These are phyloP conservation scores for Pseudocercospora eumusae DNA, from an alignment of 2,329 filamentous ascomycete species.

Conservation along the genomic window DNA sequence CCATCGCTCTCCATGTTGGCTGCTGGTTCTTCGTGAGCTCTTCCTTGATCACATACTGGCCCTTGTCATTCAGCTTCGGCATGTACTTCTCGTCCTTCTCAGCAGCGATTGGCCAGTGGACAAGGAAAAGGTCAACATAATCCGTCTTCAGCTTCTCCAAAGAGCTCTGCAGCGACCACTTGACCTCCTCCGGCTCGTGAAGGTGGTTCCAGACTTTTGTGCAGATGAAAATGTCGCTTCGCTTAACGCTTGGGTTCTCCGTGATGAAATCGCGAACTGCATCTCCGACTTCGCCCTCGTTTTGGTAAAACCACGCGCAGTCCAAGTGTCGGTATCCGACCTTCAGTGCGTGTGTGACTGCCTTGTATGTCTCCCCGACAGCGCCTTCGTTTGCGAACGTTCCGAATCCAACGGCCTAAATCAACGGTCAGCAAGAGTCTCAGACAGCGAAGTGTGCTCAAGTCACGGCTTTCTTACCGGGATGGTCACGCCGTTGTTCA, in stretches of 20 bases:
- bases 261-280: constrained; percentile 58
- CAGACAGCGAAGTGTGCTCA: background rate
- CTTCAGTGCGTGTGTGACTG: constrained; percentile 52
- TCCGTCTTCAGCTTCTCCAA: constrained; percentile 39
- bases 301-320: constrained; percentile 58
- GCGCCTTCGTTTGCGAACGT: constrained; percentile 68
- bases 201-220: constrained; percentile 59
- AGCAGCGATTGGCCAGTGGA: constrained; percentile 52
- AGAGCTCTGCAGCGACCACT: constrained; percentile 41
- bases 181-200: constrained; percentile 45
- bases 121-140: constrained; percentile 42
- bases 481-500: constrained; percentile 62
- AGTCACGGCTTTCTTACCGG: constrained; percentile 40
- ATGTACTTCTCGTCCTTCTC: constrained; percentile 53
- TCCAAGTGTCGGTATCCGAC: constrained; percentile 58
- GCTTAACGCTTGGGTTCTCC: constrained; percentile 49
- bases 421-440: background rate
- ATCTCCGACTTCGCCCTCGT: constrained; percentile 57
- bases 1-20: constrained; percentile 65
- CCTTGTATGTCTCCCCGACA: constrained; percentile 60
- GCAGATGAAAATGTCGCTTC: constrained; percentile 54
- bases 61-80: constrained; percentile 54
- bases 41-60: constrained; percentile 64
- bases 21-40: constrained; percentile 66
- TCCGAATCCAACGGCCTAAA: constrained; percentile 62